Conservation (phyloP, 805 yeast genomes). For the Starmerella bombicola region DNA sequence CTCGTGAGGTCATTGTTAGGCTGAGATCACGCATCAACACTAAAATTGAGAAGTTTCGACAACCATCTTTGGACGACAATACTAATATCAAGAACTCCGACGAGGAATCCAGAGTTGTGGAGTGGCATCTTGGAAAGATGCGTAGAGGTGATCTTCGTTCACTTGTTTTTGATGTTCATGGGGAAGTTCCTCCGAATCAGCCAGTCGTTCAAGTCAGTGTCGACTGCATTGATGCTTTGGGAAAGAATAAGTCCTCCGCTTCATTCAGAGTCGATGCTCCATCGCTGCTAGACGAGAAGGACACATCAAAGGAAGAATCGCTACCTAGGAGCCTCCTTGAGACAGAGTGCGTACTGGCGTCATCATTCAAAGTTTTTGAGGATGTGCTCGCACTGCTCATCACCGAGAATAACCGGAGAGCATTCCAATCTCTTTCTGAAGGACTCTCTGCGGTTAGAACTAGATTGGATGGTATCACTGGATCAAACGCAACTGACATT, state of each 20-base stretch:
- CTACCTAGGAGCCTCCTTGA: neutral
- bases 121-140: conserved; percentile 1
- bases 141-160: neutral
- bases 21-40: conserved; percentile 6
- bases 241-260: neutral
- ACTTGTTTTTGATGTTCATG: neutral
- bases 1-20: conserved; percentile 1
- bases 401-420: neutral
- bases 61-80: neutral
- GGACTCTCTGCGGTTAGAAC: neutral
- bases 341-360: neutral
- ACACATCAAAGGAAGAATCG: neutral
- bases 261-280: neutral
- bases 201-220: neutral
- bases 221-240: neutral
- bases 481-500: neutral
- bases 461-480: neutral
- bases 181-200: neutral
- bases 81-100: neutral
- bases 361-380: neutral
- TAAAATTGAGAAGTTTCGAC: neutral
- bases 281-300: neutral
- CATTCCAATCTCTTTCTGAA: neutral
- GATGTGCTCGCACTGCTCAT: neutral
- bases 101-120: neutral